phyloP scores from a whole-genome alignment of 2,329 filamentous ascomycete genomes.

The Sarocladiaceae sp. region DNA sequence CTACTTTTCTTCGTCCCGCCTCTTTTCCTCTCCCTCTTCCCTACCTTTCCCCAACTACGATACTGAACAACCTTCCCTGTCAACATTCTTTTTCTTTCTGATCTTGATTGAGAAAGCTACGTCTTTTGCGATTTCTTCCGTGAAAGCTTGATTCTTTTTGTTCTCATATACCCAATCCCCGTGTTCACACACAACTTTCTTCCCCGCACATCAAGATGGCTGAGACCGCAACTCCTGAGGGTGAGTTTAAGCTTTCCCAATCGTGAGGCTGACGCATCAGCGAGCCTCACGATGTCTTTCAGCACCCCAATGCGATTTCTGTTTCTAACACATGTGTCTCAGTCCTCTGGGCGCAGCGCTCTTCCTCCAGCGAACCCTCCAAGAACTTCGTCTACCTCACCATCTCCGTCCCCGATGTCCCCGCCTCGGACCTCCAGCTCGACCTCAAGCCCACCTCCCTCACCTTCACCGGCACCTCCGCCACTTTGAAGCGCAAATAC shows the following conservation, averaged over 20 bases:
- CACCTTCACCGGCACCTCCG: conserved; percentile 77
- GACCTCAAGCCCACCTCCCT: conserved; percentile 75
- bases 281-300: not conserved
- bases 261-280: not conserved
- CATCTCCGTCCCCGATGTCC: conserved; percentile 82
- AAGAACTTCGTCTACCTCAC: conserved; percentile 97
- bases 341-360: conserved; percentile 99
- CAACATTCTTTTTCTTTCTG: not conserved
- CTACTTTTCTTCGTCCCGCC: not conserved
- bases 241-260: conserved; percentile 20
- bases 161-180: conserved; percentile 1
- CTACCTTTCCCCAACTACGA: not conserved
- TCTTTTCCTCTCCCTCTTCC: not conserved
- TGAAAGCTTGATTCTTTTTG: not conserved
- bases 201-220: conserved; percentile 19
- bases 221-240: conserved; percentile 32
- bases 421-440: conserved; percentile 71
- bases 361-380: conserved; percentile 68
- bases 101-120: not conserved
- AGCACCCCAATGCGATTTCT: not conserved
- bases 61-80: not conserved
- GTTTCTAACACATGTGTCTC: conserved; percentile 8
- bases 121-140: not conserved
- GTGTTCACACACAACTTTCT: not conserved
- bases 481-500: conserved; percentile 82